A percentile compares a stretch with the other conserved stretches of the same genome.
These are phyloP conservation scores for Sugiyamaella floridensis DNA, from an alignment of 805 yeast genomes.

Conservation along the genomic window DNA sequence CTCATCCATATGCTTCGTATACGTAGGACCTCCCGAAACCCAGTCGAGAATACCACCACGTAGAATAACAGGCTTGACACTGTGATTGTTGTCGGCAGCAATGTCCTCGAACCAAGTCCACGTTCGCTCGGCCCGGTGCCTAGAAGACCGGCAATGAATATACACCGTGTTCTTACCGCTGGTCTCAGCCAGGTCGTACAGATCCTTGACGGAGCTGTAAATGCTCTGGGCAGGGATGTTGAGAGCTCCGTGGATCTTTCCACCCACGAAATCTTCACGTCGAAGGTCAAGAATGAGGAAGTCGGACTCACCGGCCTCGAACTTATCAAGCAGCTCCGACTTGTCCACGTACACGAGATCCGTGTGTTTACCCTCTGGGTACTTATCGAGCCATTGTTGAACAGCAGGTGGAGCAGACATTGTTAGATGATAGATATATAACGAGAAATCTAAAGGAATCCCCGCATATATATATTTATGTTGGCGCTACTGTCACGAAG, in stretches of 20 bases:
- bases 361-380: slow-evolving; percentile 10
- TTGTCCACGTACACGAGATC: slow-evolving; percentile 13
- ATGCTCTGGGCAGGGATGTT: slow-evolving; percentile 21
- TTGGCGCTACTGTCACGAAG: too few species aligned
- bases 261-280: slow-evolving; percentile 22
- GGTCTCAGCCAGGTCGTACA: slow-evolving; percentile 18
- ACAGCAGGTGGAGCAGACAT: slow-evolving; percentile 6
- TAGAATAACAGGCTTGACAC: slow-evolving; percentile 15
- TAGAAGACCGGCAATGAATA: slow-evolving; percentile 20
- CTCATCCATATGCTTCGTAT: slow-evolving; percentile 19
- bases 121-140: slow-evolving; percentile 20
- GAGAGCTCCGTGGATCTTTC: slow-evolving; percentile 21
- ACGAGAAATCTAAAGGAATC: too few species aligned
- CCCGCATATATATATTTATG: too few species aligned
- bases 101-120: slow-evolving; percentile 21
- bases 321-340: slow-evolving; percentile 13
- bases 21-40: slow-evolving; percentile 21
- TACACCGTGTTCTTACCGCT: slow-evolving; percentile 17
- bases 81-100: slow-evolving; percentile 11
- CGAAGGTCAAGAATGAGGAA: slow-evolving; percentile 20
- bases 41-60: slow-evolving; percentile 22
- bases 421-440: background rate
- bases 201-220: slow-evolving; percentile 13
- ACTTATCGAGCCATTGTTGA: slow-evolving; percentile 14
- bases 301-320: slow-evolving; percentile 11